Conservation (phyloP, 1,139 yeast species). For the Debaryomyces coudertii region DNA sequence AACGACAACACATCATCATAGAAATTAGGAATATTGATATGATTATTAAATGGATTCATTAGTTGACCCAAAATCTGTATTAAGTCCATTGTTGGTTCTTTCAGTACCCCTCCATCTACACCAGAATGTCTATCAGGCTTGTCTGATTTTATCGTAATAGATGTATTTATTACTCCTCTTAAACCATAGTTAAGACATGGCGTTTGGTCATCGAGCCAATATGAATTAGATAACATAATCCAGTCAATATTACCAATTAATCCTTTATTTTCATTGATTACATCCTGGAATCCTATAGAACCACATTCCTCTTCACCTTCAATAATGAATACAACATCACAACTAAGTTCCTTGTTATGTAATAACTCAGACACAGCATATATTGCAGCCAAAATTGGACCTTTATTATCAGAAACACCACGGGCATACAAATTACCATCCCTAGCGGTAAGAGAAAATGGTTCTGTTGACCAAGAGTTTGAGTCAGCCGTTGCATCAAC, state of each 20-base stretch:
- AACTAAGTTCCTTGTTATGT: slow-evolving; percentile 53
- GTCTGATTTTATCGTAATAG: slow-evolving; percentile 69
- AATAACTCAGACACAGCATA: slow-evolving; percentile 81
- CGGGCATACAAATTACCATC: slow-evolving; percentile 90
- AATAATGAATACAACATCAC: slow-evolving; percentile 79
- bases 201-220: slow-evolving; percentile 86
- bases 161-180: slow-evolving; percentile 84
- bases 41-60: slow-evolving; percentile 57
- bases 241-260: slow-evolving; percentile 78
- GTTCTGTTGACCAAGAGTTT: slow-evolving; percentile 75
- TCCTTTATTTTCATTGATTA: slow-evolving; percentile 52
- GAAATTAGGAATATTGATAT: slow-evolving; percentile 68
- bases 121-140: slow-evolving; percentile 94
- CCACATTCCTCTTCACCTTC: slow-evolving; percentile 98
- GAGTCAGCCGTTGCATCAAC: slow-evolving; percentile 59
- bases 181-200: slow-evolving; percentile 95
- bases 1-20: slow-evolving; percentile 66
- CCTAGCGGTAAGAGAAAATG: slow-evolving; percentile 71
- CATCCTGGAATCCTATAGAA: slow-evolving; percentile 78
- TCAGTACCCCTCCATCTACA: slow-evolving; percentile 89
- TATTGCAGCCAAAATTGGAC: slow-evolving; percentile 88
- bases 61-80: slow-evolving; percentile 69
- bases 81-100: slow-evolving; percentile 89
- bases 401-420: slow-evolving; percentile 94
- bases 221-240: slow-evolving; percentile 86